phyloP scores from a whole-genome alignment of 202 grass and related monocot species.

The Sporobolus alterniflorus region DNA sequence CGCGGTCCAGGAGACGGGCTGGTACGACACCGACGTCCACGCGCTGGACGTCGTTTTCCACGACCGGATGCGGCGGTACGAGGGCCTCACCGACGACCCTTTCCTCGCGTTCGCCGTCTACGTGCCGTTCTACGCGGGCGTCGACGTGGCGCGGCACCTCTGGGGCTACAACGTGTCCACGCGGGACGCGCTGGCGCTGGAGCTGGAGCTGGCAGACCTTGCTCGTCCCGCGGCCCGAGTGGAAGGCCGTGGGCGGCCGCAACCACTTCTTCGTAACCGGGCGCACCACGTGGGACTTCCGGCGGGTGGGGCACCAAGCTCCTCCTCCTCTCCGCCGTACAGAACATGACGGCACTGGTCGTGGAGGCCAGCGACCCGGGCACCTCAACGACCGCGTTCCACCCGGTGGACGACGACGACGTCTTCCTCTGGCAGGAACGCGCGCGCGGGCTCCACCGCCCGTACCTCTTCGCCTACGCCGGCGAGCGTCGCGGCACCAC shows the following conservation, averaged over 20 bases:
- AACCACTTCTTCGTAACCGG: constrained; percentile 85
- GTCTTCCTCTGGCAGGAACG: constrained; percentile 58
- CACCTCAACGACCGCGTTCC: constrained; percentile 74
- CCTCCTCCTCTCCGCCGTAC: constrained; percentile 45
- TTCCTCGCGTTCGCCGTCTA: constrained; percentile 60
- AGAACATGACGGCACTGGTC: constrained; percentile 69
- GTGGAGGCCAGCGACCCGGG: constrained; percentile 71
- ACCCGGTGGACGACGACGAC: constrained; percentile 57
- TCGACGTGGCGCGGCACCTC: constrained; percentile 68
- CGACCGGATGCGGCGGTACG: constrained; percentile 63
- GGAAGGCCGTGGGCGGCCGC: constrained; percentile 62
- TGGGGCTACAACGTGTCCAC: constrained; percentile 53
- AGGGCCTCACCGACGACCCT: constrained; percentile 69
- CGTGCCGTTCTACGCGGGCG: constrained; percentile 74
- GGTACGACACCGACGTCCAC: constrained; percentile 62
- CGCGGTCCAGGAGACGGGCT: constrained; percentile 63
- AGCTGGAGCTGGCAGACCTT: constrained; percentile 50
- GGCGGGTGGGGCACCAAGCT: constrained; percentile 79
- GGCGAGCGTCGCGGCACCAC: constrained; percentile 45
- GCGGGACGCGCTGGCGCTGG: constrained; percentile 59
- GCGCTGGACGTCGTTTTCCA: constrained; percentile 72
- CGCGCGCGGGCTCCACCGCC: constrained; percentile 37
- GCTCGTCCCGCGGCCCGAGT: constrained; percentile 57
- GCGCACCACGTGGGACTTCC: constrained; percentile 73
- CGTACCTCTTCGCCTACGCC: constrained; percentile 76